Base-by-base conservation (phyloP, 345 rosid species). In the Geranium rotundifolium region DNA sequence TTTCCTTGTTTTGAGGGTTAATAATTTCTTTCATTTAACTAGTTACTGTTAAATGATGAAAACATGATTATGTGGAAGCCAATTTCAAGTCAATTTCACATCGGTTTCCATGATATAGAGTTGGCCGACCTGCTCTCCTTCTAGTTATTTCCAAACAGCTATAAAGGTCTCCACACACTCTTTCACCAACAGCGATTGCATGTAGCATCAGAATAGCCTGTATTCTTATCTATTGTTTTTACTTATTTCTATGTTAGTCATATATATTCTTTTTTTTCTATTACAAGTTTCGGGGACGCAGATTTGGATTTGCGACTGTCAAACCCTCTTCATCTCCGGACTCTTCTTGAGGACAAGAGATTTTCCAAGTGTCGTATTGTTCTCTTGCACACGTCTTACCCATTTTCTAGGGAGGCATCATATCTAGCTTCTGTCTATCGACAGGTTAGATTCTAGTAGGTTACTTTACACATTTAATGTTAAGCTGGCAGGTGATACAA, bases 381-480 rank as follows among this genome's bases (percentile, higher is more conserved):
- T 72, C 88, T 93, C 64, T 79, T 93, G 66, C 99, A 93, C 81
- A 92, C 97, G 55, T 82, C 99, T 56, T 93, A 90, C 76, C 99
- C 97, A 55, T 93, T 84, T 80, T 90, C 96, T 65, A 86, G 71
- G 76, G 99, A 92, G 78, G 99, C 97, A 20, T 88, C 97, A 34
- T 86, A 75, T 79, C 73, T 93, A 29, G 86, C 97, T 75, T 90
- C 91, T 60, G 83, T 93, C 68, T 93, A 90, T 75, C 59, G 79
- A 14, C 99, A 90, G 90, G 97, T 86, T 63, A 59, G 56, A 68
- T 41, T 50, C 55, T 34, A 37, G 1, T 15, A 50, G 52, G 52
- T 46, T 46, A 7, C 52, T 46, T 9, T 46, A 9, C 16, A 46
- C 3, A 46, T 46, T 46, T 0, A 46, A 46, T 5, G 41, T 34